A percentile compares a stretch with the other conserved stretches of the same genome.
Evolutionary conservation across 2,329 filamentous ascomycete species (phyloP).

Genomic region (Cordyceps tenuipes): DNA sequence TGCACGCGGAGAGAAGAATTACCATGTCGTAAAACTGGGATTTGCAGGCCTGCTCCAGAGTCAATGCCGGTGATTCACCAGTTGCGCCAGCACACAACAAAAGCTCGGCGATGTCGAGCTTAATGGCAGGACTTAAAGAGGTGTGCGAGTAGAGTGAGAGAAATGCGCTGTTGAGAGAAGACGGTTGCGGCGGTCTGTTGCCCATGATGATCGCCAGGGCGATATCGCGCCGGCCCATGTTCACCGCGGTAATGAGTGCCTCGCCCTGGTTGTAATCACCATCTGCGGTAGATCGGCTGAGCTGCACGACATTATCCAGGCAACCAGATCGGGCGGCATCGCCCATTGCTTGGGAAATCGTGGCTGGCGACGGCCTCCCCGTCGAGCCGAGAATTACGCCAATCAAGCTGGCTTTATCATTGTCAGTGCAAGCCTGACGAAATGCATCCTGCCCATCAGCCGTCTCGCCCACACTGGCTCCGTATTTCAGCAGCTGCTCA

Average conservation of each 20-base stretch:
- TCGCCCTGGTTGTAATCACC: slow-evolving; percentile 43
- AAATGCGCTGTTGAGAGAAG: slow-evolving; percentile 43
- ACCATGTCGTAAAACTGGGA: slow-evolving; percentile 47
- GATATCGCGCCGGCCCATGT: slow-evolving; percentile 43
- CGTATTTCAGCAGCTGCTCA: slow-evolving; percentile 41
- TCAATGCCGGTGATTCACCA: slow-evolving; percentile 40
- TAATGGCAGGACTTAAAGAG: slow-evolving; percentile 39
- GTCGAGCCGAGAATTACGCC: slow-evolving; percentile 41
- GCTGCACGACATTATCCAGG: slow-evolving; percentile 39
- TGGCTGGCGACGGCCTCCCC: slow-evolving; percentile 33
- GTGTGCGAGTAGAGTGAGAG: slow-evolving; percentile 36
- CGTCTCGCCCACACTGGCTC: slow-evolving; percentile 39
- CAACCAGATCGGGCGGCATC: slow-evolving; percentile 43
- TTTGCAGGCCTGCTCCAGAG: slow-evolving; percentile 39
- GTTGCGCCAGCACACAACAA: slow-evolving; percentile 50
- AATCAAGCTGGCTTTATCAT: slow-evolving; percentile 37
- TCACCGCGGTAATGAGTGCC: slow-evolving; percentile 42
- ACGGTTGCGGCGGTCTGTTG: slow-evolving; percentile 40
- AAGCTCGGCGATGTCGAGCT: slow-evolving; percentile 44
- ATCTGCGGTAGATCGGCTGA: slow-evolving; percentile 46
- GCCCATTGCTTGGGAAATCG: slow-evolving; percentile 42
- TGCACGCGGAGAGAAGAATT: slow-evolving; percentile 42
- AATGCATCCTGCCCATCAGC: slow-evolving; percentile 46
- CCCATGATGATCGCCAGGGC: slow-evolving; percentile 47
- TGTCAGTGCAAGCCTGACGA: slow-evolving; percentile 39